phyloP scores from a whole-genome alignment of 2,329 filamentous ascomycete genomes.

The Colletotrichum shisoi region DNA sequence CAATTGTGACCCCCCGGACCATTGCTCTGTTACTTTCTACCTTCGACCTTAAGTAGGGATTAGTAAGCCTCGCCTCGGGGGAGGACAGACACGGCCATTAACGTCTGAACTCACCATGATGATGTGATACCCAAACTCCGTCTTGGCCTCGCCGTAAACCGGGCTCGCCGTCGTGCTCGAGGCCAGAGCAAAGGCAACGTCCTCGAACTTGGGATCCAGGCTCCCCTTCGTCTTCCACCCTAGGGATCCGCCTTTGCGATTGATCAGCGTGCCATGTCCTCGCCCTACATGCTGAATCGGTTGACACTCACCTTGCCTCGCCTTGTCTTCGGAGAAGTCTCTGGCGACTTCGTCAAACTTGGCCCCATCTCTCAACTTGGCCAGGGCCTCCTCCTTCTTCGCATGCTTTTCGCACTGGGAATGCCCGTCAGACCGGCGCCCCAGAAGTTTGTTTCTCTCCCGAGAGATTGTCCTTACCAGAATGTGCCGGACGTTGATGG shows the following conservation, averaged over 20 bases:
- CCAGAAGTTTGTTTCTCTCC: neutral
- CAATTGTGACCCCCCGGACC: neutral
- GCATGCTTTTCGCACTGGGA: conserved; percentile 73
- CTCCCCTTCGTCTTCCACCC: conserved; percentile 77
- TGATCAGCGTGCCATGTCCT: conserved; percentile 9
- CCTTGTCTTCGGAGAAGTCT: conserved; percentile 80
- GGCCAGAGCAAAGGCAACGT: conserved; percentile 74
- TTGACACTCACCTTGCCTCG: conserved; percentile 62
- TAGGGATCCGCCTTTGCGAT: conserved; percentile 67
- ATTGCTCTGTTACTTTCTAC: conserved; percentile 48
- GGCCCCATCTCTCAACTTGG: conserved; percentile 69
- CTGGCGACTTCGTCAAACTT: conserved; percentile 80
- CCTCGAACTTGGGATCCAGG: conserved; percentile 74
- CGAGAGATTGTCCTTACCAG: conserved; percentile 53
- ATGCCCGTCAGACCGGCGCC: conserved; percentile 4
- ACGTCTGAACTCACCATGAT: conserved; percentile 68
- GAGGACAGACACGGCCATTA: neutral
- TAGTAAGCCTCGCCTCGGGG: conserved; percentile 7
- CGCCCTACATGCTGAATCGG: conserved; percentile 1
- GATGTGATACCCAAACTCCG: conserved; percentile 79
- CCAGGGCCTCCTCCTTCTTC: conserved; percentile 79
- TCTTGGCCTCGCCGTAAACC: conserved; percentile 75
- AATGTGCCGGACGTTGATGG: conserved; percentile 79
- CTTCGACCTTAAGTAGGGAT: conserved; percentile 49
- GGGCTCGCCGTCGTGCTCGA: conserved; percentile 70